phyloP scores from a whole-genome alignment of 2,329 filamentous ascomycete species.

The Passalora sequoiae region DNA sequence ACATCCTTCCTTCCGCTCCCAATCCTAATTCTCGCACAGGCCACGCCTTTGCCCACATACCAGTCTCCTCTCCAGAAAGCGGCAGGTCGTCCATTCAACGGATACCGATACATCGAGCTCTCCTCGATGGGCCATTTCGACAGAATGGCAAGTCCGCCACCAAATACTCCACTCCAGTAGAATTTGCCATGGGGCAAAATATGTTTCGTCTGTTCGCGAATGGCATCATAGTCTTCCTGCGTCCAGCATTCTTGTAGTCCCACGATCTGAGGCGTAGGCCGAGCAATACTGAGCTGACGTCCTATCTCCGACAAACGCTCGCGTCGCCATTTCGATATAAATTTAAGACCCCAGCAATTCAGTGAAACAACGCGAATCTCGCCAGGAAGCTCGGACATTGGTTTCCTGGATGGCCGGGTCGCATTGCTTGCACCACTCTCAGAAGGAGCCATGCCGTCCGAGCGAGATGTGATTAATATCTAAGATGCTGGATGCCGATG shows the following conservation, averaged over 20 bases:
- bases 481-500: background rate
- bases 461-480: background rate
- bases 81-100: slow-evolving; percentile 87
- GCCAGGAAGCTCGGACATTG: slow-evolving; percentile 24
- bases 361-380: slow-evolving; percentile 74
- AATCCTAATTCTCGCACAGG: slow-evolving; percentile 71
- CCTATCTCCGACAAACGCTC: slow-evolving; percentile 81
- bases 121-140: slow-evolving; percentile 90
- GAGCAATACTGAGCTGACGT: slow-evolving; percentile 63
- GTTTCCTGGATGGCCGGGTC: too few relatives aligned
- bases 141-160: slow-evolving; percentile 80
- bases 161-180: slow-evolving; percentile 84
- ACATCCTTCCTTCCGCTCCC: slow-evolving; percentile 60
- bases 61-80: slow-evolving; percentile 94
- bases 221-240: slow-evolving; percentile 72
- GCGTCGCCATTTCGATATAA: slow-evolving; percentile 69
- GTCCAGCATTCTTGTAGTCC: slow-evolving; percentile 96
- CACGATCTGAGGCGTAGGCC: slow-evolving; percentile 73
- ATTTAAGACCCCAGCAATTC: slow-evolving; percentile 97
- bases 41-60: slow-evolving; percentile 93
- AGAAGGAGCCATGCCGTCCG: background rate
- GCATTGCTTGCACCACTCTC: background rate
- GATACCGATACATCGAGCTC: slow-evolving; percentile 77
- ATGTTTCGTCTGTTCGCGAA: slow-evolving; percentile 66
- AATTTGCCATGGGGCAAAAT: slow-evolving; percentile 88